These are phyloP conservation scores for Suillus spraguei DNA, from an alignment of 768 basidiomycete species.

Conservation along the genomic window DNA sequence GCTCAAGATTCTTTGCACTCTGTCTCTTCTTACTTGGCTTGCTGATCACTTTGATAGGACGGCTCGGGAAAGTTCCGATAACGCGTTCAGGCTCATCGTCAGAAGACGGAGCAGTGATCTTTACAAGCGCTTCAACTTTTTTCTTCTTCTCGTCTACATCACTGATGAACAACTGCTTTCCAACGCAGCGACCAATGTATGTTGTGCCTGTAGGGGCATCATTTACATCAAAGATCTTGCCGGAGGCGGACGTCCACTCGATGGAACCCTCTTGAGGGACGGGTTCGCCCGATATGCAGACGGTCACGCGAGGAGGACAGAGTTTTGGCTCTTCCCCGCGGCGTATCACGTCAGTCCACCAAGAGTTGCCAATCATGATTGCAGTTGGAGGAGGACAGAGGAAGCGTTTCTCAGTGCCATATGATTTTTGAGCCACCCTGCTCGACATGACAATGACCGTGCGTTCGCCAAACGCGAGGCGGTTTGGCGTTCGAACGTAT, in stretches of 20 bases:
- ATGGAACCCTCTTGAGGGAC: slow-evolving; percentile 82
- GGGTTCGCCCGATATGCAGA: slow-evolving; percentile 92
- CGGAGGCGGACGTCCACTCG: slow-evolving; percentile 86
- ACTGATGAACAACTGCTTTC: slow-evolving; percentile 93
- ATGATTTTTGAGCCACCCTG: slow-evolving; percentile 96
- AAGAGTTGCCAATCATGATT: slow-evolving; percentile 90
- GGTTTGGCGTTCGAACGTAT: slow-evolving; percentile 82
- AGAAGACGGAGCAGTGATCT: slow-evolving; percentile 77
- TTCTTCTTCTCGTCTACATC: slow-evolving; percentile 96
- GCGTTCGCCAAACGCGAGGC: slow-evolving; percentile 89
- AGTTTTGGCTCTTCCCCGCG: slow-evolving; percentile 75
- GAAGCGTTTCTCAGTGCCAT: slow-evolving; percentile 95
- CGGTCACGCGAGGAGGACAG: slow-evolving; percentile 77
- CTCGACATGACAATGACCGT: slow-evolving; percentile 98
- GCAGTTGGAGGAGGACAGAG: slow-evolving; percentile 93
- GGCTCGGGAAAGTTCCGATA: slow-evolving; percentile 88
- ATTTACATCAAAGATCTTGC: slow-evolving; percentile 81
- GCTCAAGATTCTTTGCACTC: slow-evolving; percentile 89
- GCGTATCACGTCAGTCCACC: slow-evolving; percentile 86
- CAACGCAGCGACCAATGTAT: slow-evolving; percentile 90
- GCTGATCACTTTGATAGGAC: slow-evolving; percentile 97
- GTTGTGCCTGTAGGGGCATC: slow-evolving; percentile 83
- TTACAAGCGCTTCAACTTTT: slow-evolving; percentile 92
- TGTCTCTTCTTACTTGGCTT: slow-evolving; percentile 98
- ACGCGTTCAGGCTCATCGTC: slow-evolving; percentile 83